Base-by-base conservation (phyloP, 208 protist species). In the Leishmania guyanensis region DNA sequence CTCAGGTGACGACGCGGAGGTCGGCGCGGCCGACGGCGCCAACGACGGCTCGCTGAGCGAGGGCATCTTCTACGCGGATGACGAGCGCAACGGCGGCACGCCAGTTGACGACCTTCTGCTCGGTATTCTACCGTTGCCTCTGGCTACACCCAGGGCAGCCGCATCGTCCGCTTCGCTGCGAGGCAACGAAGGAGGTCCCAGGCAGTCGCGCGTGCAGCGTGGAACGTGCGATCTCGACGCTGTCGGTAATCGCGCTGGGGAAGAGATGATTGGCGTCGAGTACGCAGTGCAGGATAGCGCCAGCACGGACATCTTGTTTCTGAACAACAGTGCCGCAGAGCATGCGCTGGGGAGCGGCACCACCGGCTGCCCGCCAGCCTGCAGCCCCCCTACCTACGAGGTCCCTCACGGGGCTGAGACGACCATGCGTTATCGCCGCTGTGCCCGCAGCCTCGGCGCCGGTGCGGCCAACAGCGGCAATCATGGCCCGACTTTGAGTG, bases 21-120 rank as follows among this genome's bases (percentile, higher is more conserved):
- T 39, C 78, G 83, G 39, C 5, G 81, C 74, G 14, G 80, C 48
- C 26, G 84, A 78, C 20, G 78, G 71, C 17, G 74, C 29, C 60
- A 48, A 75, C 14, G 80, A 81, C n/a, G 62, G 78, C 53, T 68
- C 70, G 16, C 80, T 89, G 16, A 81, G 79, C 82, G 87, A 92
- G 60, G 92, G 90, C 46, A 86, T 96, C 53, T 96, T 96, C 75
- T 95, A 92, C 81, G 68, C 80, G 53, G 87, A 86, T 75, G 80
- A 78, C 58, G 75, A 80, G 26, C 48, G 0, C 68, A 82, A 74
- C 75, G 33, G 10, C 46, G 76, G 84, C 56, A 68, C 91, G 22
- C 79, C 72, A 1, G 79, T 85, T 39, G 75, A 85, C 14, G 88
- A 95, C 64, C 66, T 86, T 16, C 83, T 95, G 20, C 82, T 95